Evolutionary conservation across 192 early-diverging fungal genomes (phyloP), one percentile per base, ranked within the genome.

Genomic region (Entomortierella beljakovae): DNA sequence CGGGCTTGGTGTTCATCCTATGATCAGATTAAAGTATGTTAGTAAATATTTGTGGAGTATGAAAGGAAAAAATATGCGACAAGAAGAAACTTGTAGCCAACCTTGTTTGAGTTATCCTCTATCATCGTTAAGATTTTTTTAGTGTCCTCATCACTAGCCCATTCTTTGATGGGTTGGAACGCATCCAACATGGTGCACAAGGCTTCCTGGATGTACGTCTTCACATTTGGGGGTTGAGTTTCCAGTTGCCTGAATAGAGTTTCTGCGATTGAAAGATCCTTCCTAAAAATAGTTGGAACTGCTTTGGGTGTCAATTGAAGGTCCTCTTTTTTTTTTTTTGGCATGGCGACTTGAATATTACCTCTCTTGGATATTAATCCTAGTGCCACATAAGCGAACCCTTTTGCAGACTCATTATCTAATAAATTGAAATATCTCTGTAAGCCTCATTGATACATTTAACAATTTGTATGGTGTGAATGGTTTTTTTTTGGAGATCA

Each of bases 351-450:
- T 13, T 22, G 20, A 6, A 8, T 25, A 9, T 56, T 85, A 92
- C 91, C 89, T 80, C 91, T 85, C 58, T 89, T 91, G 0, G 89
- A 88, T 16, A 98, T 73, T 22, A 93, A 65, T 13, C 96, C 94
- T 55, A 92, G 85, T 1, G 94, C 92, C 34, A 95, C 92, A 79
- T 94, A 98, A 0, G 96, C 94, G 61, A 90, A 92, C 8, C 95
- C 95, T 23, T 91, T 89, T 15, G 95, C 70, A 18, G 81, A 77
- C n/a, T 93, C 94, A 5, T 76, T 81, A 32, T 91, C 90, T 62
- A 80, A 49, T 23, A 20, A 33, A 55, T 9, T 29, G 0, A 49
- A 8, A 33, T 51, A 31, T 26, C n/a, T 42, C 35, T 0, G 34
- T 0, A 22, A 42, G 26, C 8, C 16, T 2, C 20, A 9, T n/a